A percentile compares a stretch with the other conserved stretches of the same genome.
Evolutionary conservation across 116 monocot genomes (phyloP).

Genomic region (Trichopus zeylanicus): DNA sequence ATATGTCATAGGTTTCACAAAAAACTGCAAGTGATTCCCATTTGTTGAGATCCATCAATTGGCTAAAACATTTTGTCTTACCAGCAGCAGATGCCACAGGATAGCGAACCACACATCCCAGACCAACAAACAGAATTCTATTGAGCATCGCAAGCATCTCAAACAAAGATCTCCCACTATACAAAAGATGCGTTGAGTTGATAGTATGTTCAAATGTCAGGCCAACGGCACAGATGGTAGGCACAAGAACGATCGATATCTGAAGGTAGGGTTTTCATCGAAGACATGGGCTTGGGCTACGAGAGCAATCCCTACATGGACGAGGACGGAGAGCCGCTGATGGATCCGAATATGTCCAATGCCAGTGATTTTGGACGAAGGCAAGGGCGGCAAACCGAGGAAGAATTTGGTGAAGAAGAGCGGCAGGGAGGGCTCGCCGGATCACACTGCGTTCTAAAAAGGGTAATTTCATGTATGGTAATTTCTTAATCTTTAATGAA

Average conservation of each 20-base stretch:
- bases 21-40: background rate
- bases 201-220: conserved; percentile 30
- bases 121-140: conserved; percentile 35
- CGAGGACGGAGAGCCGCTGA: conserved; percentile 91
- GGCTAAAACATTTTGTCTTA: conserved; percentile 18
- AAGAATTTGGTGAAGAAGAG: conserved; percentile 72
- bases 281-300: too few species aligned
- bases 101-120: conserved; percentile 68
- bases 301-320: too few species aligned
- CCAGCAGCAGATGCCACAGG: conserved; percentile 82
- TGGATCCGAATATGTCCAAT: conserved; percentile 82
- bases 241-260: conserved; percentile 36
- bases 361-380: conserved; percentile 36
- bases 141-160: conserved; percentile 38
- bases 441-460: too few species aligned
- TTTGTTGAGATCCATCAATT: background rate
- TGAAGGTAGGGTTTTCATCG: too few species aligned
- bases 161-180: conserved; percentile 31
- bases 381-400: conserved; percentile 36
- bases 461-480: too few species aligned
- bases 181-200: conserved; percentile 21
- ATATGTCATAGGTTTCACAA: too few species aligned
- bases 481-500: too few species aligned
- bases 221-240: conserved; percentile 31
- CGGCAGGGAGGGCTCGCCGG: conserved; percentile 19